Evolutionary conservation across 169 alveolate genomes (phyloP).

Genomic region (Cyclospora cayetanensis): DNA sequence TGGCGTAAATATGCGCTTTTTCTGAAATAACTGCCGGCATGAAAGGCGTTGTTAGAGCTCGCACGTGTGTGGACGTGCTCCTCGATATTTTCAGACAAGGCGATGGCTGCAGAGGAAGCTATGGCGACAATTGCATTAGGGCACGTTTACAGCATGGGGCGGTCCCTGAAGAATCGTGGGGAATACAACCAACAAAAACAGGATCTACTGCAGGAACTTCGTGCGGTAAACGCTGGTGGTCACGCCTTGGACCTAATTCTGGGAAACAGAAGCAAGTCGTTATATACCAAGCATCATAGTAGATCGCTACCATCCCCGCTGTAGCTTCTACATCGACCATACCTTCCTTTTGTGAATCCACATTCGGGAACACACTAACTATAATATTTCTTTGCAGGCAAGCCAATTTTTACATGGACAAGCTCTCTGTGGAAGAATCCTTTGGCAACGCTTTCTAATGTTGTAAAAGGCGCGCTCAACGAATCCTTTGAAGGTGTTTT

Average conservation of each 20-base stretch:
- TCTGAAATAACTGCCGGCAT: not conserved
- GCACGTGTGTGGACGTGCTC: not conserved
- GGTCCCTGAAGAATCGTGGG: not conserved
- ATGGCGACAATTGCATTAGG: constrained; percentile 17
- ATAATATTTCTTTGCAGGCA: too few species aligned
- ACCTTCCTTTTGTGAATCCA: too few species aligned
- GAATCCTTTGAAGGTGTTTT: not conserved
- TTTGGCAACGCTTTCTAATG: constrained; percentile 63
- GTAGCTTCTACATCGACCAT: too few species aligned
- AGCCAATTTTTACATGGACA: constrained; percentile 51
- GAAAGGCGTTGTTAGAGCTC: not conserved
- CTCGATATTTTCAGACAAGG: constrained; percentile 36
- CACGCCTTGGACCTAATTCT: constrained; percentile 45
- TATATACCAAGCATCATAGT: too few species aligned
- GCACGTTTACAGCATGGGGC: not conserved
- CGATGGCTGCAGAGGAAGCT: constrained; percentile 48
- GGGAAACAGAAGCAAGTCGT: constrained; percentile 17
- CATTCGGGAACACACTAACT: too few species aligned
- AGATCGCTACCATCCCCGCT: too few species aligned
- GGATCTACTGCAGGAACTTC: not conserved
- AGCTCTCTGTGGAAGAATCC: constrained; percentile 54
- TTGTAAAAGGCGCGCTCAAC: constrained; percentile 53
- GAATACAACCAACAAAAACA: not conserved
- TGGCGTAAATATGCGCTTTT: too few species aligned
- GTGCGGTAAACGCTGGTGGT: constrained; percentile 42